Evolutionary conservation across 106 monocot genomes (phyloP).

Genomic region (Dioscorea alata): DNA sequence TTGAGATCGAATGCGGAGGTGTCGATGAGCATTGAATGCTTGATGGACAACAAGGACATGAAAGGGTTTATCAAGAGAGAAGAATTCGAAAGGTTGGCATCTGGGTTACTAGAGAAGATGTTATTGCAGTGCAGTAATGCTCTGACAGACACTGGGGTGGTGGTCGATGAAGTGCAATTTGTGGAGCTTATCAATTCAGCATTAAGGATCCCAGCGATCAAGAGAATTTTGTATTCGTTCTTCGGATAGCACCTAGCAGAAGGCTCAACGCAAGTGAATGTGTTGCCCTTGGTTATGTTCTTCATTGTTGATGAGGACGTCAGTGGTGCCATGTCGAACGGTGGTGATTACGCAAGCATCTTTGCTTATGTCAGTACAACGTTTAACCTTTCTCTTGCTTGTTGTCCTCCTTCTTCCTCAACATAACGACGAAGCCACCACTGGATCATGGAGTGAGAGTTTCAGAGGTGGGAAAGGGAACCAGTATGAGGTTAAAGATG

Average conservation of each 20-base stretch:
- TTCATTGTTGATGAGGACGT: too few species aligned
- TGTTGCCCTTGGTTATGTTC: conserved; percentile 70
- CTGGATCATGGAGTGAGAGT: too few species aligned
- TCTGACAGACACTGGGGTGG: conserved; percentile 31
- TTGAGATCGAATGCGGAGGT: conserved; percentile 78
- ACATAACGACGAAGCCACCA: too few species aligned
- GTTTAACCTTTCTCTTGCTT: too few species aligned
- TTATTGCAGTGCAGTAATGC: conserved; percentile 61
- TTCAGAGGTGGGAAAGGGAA: too few species aligned
- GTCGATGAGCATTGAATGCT: conserved; percentile 70
- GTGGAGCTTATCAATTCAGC: conserved; percentile 91
- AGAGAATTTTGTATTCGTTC: conserved; percentile 40
- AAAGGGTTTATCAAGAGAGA: conserved; percentile 82
- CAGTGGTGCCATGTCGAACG: too few species aligned
- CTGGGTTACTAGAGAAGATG: conserved; percentile 55
- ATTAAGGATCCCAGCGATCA: conserved; percentile 70
- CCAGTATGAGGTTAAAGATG: too few species aligned
- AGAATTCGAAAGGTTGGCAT: conserved; percentile 72
- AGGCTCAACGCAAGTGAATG: conserved; percentile 81
- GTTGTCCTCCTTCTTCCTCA: too few species aligned
- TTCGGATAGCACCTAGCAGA: conserved; percentile 49
- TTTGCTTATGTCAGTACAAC: too few species aligned
- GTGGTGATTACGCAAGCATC: too few species aligned
- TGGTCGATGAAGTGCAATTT: conserved; percentile 37
- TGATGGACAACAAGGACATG: conserved; percentile 97